Conservation (phyloP, 495 filamentous ascomycete species). For the Podospora anserina region DNA sequence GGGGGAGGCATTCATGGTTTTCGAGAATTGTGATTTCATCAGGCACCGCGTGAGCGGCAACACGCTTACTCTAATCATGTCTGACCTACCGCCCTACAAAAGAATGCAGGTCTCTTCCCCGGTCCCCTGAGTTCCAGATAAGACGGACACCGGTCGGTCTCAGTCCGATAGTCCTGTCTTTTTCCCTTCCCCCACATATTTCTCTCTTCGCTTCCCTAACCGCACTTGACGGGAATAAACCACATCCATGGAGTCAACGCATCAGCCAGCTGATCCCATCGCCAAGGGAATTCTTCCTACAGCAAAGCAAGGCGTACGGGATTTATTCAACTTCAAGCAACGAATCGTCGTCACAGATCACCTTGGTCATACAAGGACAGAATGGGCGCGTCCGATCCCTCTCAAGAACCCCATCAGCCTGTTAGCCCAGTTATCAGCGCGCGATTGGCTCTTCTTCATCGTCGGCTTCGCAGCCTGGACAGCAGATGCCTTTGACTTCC, state of each 20-base stretch:
- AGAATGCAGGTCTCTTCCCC: not conserved
- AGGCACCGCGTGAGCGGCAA: not conserved
- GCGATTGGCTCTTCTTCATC: slow-evolving; percentile 62
- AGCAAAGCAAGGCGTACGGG: slow-evolving; percentile 56
- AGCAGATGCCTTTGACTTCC: slow-evolving; percentile 74
- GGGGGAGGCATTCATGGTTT: not conserved
- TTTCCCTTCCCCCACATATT: not conserved
- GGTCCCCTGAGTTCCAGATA: not conserved
- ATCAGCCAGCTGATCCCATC: slow-evolving; percentile 56
- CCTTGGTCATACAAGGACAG: slow-evolving; percentile 50
- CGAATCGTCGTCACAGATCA: slow-evolving; percentile 60
- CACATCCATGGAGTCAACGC: slow-evolving; percentile 24
- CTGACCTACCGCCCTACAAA: not conserved
- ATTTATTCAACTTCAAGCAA: slow-evolving; percentile 67
- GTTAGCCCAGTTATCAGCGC: slow-evolving; percentile 51
- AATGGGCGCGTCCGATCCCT: slow-evolving; percentile 59
- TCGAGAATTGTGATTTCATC: slow-evolving; percentile 1
- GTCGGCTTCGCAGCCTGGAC: slow-evolving; percentile 64
- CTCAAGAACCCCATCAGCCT: slow-evolving; percentile 61
- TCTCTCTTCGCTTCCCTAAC: not conserved
- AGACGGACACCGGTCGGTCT: not conserved
- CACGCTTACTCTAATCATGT: not conserved
- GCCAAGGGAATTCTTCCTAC: slow-evolving; percentile 57
- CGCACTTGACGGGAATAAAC: not conserved
- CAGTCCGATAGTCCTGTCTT: not conserved